Conservation (phyloP, 1,284 basidiomycete species). For the Cryptococcus amylolentus region DNA sequence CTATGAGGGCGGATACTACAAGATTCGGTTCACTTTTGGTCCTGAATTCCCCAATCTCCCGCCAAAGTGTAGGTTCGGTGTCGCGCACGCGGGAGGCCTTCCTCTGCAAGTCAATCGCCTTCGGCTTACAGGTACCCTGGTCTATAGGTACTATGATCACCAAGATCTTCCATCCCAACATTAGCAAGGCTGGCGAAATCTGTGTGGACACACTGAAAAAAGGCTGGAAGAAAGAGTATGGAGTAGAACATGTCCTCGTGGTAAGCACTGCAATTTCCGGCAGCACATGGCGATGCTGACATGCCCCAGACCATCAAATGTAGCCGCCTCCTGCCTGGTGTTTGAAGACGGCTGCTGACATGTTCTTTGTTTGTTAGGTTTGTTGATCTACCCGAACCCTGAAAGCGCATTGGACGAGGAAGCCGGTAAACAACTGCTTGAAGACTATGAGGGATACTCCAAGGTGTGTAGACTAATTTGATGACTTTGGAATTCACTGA, state of each 20-base stretch:
- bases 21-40: conserved; percentile 73
- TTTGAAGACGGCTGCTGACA: no score
- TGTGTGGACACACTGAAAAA: conserved; percentile 97
- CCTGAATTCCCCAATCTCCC: conserved; percentile 86
- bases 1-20: conserved; percentile 87
- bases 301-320: conserved; percentile 71
- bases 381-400: conserved; percentile 93
- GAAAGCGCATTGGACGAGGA: conserved; percentile 94
- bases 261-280: conserved; percentile 28
- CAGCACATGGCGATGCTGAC: not conserved
- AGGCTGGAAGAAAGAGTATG: conserved; percentile 90
- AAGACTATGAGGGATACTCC: conserved; percentile 82
- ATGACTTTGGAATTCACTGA: not conserved
- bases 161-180: conserved; percentile 96
- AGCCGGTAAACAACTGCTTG: conserved; percentile 82
- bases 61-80: conserved; percentile 71
- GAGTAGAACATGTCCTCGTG: conserved; percentile 82
- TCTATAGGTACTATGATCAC: conserved; percentile 75
- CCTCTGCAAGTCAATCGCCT: not conserved
- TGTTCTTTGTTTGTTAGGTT: conserved; percentile 21
- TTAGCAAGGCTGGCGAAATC: conserved; percentile 83
- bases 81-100: not conserved
- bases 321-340: no score
- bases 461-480: conserved; percentile 43
- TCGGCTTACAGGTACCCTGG: not conserved